Evolutionary conservation across 352 stramenopile species (phyloP).

Genomic region (Globisporangium nagaii): DNA sequence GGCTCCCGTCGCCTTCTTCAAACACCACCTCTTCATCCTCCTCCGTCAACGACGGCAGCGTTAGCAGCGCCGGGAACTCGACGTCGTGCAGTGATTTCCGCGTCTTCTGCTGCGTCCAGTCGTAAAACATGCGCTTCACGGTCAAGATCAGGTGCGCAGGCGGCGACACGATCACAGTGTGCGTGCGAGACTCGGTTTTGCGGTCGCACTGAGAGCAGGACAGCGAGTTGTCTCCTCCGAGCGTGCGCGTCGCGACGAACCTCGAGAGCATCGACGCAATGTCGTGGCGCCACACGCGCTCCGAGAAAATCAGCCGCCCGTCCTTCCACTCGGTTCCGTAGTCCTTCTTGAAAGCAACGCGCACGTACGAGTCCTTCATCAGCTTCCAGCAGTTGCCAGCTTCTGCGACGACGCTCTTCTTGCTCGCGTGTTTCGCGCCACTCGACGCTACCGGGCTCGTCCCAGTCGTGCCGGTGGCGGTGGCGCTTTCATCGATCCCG

Average conservation of each 20-base stretch:
- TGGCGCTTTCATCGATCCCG: conserved; percentile 27
- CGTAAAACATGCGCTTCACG: conserved; percentile 88
- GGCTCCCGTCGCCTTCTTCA: conserved; percentile 1
- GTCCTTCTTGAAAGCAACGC: conserved; percentile 87
- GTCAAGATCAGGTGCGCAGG: conserved; percentile 83
- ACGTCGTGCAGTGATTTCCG: conserved; percentile 85
- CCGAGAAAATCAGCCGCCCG: conserved; percentile 67
- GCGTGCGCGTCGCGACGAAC: conserved; percentile 72
- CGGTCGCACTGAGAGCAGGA: conserved; percentile 60
- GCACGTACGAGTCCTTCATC: conserved; percentile 81
- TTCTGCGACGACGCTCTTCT: neutral
- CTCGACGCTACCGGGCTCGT: neutral
- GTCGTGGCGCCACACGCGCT: conserved; percentile 81
- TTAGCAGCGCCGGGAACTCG: conserved; percentile 61
- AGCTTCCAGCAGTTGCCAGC: conserved; percentile 68
- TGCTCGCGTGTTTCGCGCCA: neutral
- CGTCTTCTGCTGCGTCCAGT: conserved; percentile 85
- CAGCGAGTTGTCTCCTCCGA: conserved; percentile 78
- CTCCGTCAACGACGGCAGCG: conserved; percentile 48
- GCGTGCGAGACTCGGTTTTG: conserved; percentile 77
- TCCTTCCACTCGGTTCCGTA: conserved; percentile 86
- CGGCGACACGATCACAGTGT: conserved; percentile 78
- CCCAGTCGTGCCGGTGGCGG: conserved; percentile 7
- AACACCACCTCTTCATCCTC: conserved; percentile 53
- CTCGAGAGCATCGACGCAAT: conserved; percentile 78